phyloP scores from a whole-genome alignment of 306 rosid species.

The Carpinus fangiana region DNA sequence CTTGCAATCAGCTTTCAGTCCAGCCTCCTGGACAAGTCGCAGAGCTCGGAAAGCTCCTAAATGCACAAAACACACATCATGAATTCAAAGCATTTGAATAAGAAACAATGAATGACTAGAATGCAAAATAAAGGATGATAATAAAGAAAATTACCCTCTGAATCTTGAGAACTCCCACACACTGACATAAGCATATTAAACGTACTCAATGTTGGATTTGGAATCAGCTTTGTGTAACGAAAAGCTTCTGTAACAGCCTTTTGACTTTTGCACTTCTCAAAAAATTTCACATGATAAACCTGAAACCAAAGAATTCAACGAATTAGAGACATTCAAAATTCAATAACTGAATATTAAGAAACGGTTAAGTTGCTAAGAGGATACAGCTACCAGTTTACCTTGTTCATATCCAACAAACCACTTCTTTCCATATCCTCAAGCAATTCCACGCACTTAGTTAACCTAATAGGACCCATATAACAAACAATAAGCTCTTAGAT shows the following conservation, averaged over 20 bases:
- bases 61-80: conserved; percentile 33
- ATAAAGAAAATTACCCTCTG: conserved; percentile 54
- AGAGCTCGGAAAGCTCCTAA: conserved; percentile 91
- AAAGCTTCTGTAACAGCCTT: conserved; percentile 92
- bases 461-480: conserved; percentile 50
- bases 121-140: conserved; percentile 12
- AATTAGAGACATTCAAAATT: conserved; percentile 28
- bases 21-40: conserved; percentile 79
- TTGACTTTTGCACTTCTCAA: conserved; percentile 71
- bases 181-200: conserved; percentile 98
- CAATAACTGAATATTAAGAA: conserved; percentile 26
- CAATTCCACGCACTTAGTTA: conserved; percentile 59
- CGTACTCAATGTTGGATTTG: conserved; percentile 85
- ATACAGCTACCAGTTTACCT: conserved; percentile 50
- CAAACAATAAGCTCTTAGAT: conserved; percentile 38
- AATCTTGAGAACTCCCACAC: conserved; percentile 73
- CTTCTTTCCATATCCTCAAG: conserved; percentile 78
- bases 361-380: conserved; percentile 15
- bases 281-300: conserved; percentile 94
- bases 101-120: conserved; percentile 18
- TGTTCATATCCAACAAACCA: conserved; percentile 80
- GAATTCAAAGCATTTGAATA: conserved; percentile 27
- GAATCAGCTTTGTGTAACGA: conserved; percentile 72
- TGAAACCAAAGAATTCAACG: conserved; percentile 45
- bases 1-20: conserved; percentile 82